phyloP scores from a whole-genome alignment of 495 filamentous ascomycete genomes.

The Recurvomyces mirabilis region DNA sequence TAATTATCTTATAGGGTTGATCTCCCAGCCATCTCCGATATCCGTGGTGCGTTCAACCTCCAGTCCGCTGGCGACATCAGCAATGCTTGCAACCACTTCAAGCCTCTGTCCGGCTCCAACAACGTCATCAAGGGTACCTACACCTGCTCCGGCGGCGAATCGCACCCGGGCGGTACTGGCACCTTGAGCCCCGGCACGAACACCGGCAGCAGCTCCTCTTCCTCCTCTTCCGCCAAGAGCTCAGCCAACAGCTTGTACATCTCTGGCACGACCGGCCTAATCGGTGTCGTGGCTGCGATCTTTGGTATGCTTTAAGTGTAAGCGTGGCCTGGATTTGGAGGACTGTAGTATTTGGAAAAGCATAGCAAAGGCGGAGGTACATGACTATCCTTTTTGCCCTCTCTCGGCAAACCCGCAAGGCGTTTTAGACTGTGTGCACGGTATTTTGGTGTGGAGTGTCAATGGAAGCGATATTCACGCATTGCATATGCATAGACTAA shows the following conservation, averaged over 20 bases:
- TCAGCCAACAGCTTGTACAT: conserved; percentile 27
- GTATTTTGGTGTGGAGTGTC: not conserved
- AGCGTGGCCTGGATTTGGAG: not conserved
- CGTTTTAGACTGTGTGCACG: not conserved
- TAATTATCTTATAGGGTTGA: conserved; percentile 44
- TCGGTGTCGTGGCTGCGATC: conserved; percentile 31
- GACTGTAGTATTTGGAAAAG: not conserved
- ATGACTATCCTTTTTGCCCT: too few species aligned
- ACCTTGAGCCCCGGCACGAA: conserved; percentile 14
- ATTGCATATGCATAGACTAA: conserved; percentile 20
- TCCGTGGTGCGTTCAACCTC: conserved; percentile 79
- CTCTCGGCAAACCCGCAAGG: too few species aligned
- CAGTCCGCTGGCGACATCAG: conserved; percentile 48
- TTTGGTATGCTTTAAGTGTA: conserved; percentile 29
- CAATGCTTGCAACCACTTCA: conserved; percentile 27
- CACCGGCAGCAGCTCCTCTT: conserved; percentile 11
- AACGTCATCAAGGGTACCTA: conserved; percentile 36
- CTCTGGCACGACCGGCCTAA: conserved; percentile 24
- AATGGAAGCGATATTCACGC: not conserved
- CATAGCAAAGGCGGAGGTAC: not conserved
- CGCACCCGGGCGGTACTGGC: conserved; percentile 23
- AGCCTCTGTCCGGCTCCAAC: conserved; percentile 42
- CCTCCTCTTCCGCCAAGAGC: conserved; percentile 6
- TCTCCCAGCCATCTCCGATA: conserved; percentile 58
- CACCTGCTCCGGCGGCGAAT: conserved; percentile 30